Evolutionary conservation across 352 stramenopile species (phyloP).

Genomic region (Hyaloperonospora brassicae): DNA sequence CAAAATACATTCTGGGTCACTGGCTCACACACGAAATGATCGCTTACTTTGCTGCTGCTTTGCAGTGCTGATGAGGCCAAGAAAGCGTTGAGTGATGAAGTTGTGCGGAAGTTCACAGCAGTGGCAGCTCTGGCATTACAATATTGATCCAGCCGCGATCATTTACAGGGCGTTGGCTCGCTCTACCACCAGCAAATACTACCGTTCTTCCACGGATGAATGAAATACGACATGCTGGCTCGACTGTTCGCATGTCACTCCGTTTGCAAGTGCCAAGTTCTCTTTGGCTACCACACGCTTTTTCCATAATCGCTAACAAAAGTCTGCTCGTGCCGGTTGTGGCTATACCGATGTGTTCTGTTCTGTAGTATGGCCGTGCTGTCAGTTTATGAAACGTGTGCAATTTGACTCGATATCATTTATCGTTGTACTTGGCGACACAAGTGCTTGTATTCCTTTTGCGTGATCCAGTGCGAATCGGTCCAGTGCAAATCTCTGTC

Average conservation of each 20-base stretch:
- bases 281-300: too few relatives aligned
- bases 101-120: conserved; percentile 42
- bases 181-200: conserved; percentile 1
- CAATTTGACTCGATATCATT: too few relatives aligned
- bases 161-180: background rate
- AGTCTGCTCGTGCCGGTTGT: too few relatives aligned
- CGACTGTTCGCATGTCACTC: background rate
- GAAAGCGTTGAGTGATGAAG: conserved; percentile 12
- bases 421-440: too few relatives aligned
- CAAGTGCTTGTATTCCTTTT: too few relatives aligned
- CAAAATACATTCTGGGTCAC: conserved; percentile 23
- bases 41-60: conserved; percentile 3
- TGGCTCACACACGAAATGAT: conserved; percentile 10
- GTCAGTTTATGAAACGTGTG: too few relatives aligned
- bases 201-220: conserved; percentile 11
- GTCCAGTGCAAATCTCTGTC: too few relatives aligned
- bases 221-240: conserved; percentile 9
- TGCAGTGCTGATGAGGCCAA: conserved; percentile 12
- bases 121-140: conserved; percentile 24
- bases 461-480: too few relatives aligned
- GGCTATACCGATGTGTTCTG: too few relatives aligned
- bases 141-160: conserved; percentile 5
- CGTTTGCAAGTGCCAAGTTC: background rate
- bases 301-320: too few relatives aligned
- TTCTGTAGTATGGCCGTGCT: too few relatives aligned